Conservation (phyloP, 352 stramenopile species). For the Globisporangium carolinianum region DNA sequence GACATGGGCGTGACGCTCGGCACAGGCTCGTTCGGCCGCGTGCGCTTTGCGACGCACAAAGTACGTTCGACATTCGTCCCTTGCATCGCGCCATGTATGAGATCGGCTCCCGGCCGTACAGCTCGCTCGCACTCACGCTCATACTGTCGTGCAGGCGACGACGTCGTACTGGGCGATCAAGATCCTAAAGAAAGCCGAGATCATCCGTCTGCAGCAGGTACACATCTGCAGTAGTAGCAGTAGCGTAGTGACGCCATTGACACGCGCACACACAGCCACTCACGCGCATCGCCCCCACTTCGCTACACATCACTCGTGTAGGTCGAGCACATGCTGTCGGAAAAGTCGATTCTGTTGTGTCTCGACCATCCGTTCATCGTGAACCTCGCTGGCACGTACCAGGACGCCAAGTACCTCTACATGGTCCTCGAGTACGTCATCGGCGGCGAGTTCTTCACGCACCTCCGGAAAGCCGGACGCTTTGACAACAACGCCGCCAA, state of each 20-base stretch:
- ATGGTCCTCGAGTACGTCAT: constrained; percentile 98
- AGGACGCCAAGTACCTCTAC: constrained; percentile 94
- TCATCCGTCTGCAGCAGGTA: constrained; percentile 93
- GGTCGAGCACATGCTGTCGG: constrained; percentile 96
- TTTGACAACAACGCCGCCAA: constrained; percentile 91
- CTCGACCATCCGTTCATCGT: constrained; percentile 96
- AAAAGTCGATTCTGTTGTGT: constrained; percentile 93
- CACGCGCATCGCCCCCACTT: background rate
- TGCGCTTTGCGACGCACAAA: constrained; percentile 95
- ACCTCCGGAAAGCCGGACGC: constrained; percentile 89
- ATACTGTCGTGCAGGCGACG: constrained; percentile 39
- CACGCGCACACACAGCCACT: background rate
- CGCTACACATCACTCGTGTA: constrained; percentile 12
- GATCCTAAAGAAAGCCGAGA: constrained; percentile 96
- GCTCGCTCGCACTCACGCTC: background rate
- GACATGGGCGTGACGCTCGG: constrained; percentile 95
- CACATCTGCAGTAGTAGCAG: background rate
- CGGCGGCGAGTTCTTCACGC: constrained; percentile 97
- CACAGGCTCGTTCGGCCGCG: constrained; percentile 95
- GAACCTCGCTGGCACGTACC: constrained; percentile 91
- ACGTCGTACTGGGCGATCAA: constrained; percentile 95
- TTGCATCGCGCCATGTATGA: too few relatives aligned
- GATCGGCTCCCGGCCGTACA: too few relatives aligned
- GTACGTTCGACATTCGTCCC: constrained; percentile 15
- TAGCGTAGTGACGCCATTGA: background rate